Base-by-base conservation (phyloP, 2,329 filamentous ascomycete genomes). In the Pseudocercospora macadamiae region DNA sequence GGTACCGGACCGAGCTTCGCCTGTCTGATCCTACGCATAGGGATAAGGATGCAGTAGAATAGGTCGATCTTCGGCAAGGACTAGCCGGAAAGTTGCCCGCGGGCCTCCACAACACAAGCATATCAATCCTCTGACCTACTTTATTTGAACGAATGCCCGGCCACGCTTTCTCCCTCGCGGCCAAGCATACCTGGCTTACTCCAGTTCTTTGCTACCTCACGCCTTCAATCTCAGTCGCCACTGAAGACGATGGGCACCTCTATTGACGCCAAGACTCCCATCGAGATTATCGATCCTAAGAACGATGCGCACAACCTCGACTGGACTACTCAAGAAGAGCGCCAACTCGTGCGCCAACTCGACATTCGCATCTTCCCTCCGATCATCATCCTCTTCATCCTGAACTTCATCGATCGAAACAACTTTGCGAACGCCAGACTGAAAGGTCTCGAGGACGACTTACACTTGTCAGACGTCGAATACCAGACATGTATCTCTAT, bases 391-490 rank as follows among this genome's bases (percentile, higher is more conserved):
- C 55, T 62, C 7, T 65, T 62, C 28, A 63, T 70, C 44, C 64
- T 69, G 62, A 68, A 68, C 55, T 69, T 69, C 57, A 62, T 57
- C 25, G 66, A 68, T 28, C 65, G 67, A 57, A 68, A 69, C 54
- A 68, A 69, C 18, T 56, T 56, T 23, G 54, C 54, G 7, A 56
- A 56, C 26, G 54, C 54, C 6, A 49, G 54, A n/a, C 34, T 56
- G 30, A 51, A 58, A 4, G 56, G 59, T 1, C 39, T 64, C 18
- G 59, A 64, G 25, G 28, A 16, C 14, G 58, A 63, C 37, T 34
- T 61, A n/a, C 23, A 49, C 1, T 52, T 63, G 16, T 56, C 39
- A 19, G 61, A 59, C n/a, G 37, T 48, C 18, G 39, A 61, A 26
- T 63, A 57, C 16, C 55, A 61, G 19, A 61, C 55, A 4, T 51